These are phyloP conservation scores for Asterionellopsis glacialis DNA, from an alignment of 108 stramenopile genomes.

Conservation along the genomic window DNA sequence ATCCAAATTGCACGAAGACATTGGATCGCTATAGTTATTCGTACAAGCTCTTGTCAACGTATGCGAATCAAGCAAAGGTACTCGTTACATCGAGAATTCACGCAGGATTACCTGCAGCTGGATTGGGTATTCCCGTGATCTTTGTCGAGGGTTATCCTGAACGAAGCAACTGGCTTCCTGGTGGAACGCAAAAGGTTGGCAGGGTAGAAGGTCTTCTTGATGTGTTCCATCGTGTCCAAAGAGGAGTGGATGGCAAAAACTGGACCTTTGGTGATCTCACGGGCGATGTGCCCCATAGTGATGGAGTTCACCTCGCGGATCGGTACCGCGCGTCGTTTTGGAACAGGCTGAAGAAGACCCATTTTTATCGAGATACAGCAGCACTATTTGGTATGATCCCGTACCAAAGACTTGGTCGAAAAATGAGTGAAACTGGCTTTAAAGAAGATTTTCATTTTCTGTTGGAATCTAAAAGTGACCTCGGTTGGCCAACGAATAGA, in stretches of 20 bases:
- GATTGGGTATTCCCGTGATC: background rate
- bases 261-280: slow-evolving; percentile 11
- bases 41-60: slow-evolving; percentile 8
- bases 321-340: slow-evolving; percentile 20
- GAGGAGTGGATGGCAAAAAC: slow-evolving; percentile 3
- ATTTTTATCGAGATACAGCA: slow-evolving; percentile 11
- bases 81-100: slow-evolving; percentile 20
- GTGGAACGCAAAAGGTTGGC: slow-evolving; percentile 8
- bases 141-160: no score
- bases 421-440: background rate
- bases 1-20: background rate
- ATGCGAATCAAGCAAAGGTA: slow-evolving; percentile 15
- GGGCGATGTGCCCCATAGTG: slow-evolving; percentile 7
- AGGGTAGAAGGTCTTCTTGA: slow-evolving; percentile 10
- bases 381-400: slow-evolving; percentile 12
- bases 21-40: slow-evolving; percentile 7
- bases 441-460: slow-evolving; percentile 19
- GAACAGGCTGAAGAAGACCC: slow-evolving; percentile 12
- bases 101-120: slow-evolving; percentile 12
- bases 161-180: background rate
- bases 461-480: background rate
- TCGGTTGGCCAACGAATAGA: slow-evolving; percentile 9
- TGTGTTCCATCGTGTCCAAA: slow-evolving; percentile 10
- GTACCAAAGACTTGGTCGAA: slow-evolving; percentile 10
- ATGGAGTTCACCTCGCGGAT: slow-evolving; percentile 12